A percentile compares a stretch with the other conserved stretches of the same genome.
Conservation (phyloP, 768 basidiomycete genomes). For the Scleroderma bovista region DNA sequence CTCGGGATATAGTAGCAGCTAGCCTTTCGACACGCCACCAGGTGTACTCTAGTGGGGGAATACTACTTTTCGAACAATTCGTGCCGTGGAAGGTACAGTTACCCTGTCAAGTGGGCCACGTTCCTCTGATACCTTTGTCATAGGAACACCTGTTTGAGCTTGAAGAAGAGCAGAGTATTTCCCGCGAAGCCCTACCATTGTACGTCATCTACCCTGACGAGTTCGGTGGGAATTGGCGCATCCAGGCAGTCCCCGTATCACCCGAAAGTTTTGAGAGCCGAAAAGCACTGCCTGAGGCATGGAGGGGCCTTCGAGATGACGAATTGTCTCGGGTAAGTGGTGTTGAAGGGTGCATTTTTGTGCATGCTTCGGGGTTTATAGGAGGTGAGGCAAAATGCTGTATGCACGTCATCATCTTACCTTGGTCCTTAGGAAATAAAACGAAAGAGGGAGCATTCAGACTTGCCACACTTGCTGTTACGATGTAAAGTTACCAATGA, state of each 20-base stretch:
- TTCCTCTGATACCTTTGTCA: conserved; percentile 11
- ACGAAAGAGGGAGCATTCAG: conserved; percentile 83
- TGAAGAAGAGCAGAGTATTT: conserved; percentile 52
- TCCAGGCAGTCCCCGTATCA: conserved; percentile 85
- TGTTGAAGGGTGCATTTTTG: conserved; percentile 81
- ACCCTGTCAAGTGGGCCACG: neutral
- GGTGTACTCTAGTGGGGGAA: conserved; percentile 66
- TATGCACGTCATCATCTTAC: neutral
- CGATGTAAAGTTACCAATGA: conserved; percentile 15
- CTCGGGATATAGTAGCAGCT: conserved; percentile 68
- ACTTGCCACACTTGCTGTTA: conserved; percentile 68
- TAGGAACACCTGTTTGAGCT: conserved; percentile 90
- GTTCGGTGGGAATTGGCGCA: conserved; percentile 67
- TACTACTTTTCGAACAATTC: conserved; percentile 76
- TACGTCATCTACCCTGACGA: conserved; percentile 93
- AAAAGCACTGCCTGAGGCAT: conserved; percentile 87
- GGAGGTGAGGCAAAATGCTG: conserved; percentile 54
- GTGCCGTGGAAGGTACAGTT: conserved; percentile 79
- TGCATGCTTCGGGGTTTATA: conserved; percentile 95
- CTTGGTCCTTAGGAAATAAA: conserved; percentile 59
- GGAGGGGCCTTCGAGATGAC: conserved; percentile 90
- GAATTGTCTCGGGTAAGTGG: conserved; percentile 67
- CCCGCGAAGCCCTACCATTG: conserved; percentile 50
- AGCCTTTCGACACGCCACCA: conserved; percentile 50
- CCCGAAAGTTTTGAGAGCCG: conserved; percentile 86